Evolutionary conservation across 768 basidiomycete species (phyloP).

Genomic region (Boletellus ananiceps): DNA sequence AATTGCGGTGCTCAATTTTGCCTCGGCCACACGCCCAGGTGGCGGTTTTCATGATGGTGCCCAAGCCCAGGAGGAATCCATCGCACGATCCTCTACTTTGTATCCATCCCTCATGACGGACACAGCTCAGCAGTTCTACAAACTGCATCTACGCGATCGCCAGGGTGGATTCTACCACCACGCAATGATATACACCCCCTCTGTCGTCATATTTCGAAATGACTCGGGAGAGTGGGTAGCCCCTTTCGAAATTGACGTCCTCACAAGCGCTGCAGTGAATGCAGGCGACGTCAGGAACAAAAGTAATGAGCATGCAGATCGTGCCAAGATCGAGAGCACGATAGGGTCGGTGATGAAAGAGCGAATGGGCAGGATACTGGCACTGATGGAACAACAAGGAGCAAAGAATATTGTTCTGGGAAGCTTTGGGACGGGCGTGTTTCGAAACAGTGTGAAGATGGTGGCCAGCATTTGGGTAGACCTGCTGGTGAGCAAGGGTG

Average conservation of each 20-base stretch:
- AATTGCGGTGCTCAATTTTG: constrained; percentile 72
- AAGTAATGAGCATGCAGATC: constrained; percentile 2
- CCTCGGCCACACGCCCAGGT: constrained; percentile 69
- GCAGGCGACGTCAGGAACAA: constrained; percentile 46
- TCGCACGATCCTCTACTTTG: constrained; percentile 72
- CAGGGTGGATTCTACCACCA: constrained; percentile 66
- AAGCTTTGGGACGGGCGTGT: constrained; percentile 77
- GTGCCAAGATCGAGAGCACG: constrained; percentile 24
- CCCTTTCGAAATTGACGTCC: constrained; percentile 58
- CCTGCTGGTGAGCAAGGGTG: constrained; percentile 43
- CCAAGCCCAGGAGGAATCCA: constrained; percentile 76
- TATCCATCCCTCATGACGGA: constrained; percentile 56
- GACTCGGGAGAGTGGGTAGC: constrained; percentile 54
- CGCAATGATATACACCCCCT: constrained; percentile 72
- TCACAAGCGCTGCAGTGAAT: constrained; percentile 75
- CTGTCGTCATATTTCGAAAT: constrained; percentile 56
- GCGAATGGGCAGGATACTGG: constrained; percentile 64
- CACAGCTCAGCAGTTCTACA: constrained; percentile 58
- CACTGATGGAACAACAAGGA: constrained; percentile 58
- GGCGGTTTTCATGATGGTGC: constrained; percentile 73
- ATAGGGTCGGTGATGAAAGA: constrained; percentile 62
- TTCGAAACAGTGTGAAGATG: constrained; percentile 55
- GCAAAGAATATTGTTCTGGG: constrained; percentile 61
- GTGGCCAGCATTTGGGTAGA: constrained; percentile 66
- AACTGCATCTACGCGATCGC: constrained; percentile 45